Evolutionary conservation across 2,329 filamentous ascomycete genomes (phyloP).

Genomic region (Dothideomycetes sp.): DNA sequence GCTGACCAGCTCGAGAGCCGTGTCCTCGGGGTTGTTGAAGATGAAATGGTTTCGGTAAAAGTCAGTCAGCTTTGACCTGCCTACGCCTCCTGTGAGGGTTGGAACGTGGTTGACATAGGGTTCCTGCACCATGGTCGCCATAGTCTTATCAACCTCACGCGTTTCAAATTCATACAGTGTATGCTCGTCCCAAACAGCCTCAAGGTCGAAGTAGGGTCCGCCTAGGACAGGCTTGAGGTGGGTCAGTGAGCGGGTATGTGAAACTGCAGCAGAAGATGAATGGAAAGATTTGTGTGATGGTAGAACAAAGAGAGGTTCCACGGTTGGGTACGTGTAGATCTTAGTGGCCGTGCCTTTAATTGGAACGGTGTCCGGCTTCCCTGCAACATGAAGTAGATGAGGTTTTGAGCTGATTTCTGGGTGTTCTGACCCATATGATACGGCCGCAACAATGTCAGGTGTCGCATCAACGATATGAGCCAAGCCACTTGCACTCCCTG

Average conservation of each 20-base stretch:
- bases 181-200: slow-evolving; percentile 27
- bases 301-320: slow-evolving; percentile 34
- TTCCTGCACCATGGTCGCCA: slow-evolving; percentile 19
- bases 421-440: slow-evolving; percentile 11
- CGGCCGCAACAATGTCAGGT: slow-evolving; percentile 15
- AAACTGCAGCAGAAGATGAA: slow-evolving; percentile 44
- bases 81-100: slow-evolving; percentile 34
- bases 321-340: slow-evolving; percentile 35
- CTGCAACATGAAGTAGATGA: slow-evolving; percentile 16
- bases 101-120: slow-evolving; percentile 28
- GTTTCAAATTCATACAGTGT: slow-evolving; percentile 42
- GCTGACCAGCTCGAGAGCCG: slow-evolving; percentile 42
- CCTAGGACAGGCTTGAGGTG: slow-evolving; percentile 53
- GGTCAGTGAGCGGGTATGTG: slow-evolving; percentile 54
- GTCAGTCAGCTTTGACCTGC: slow-evolving; percentile 27
- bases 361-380: slow-evolving; percentile 12
- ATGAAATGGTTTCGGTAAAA: slow-evolving; percentile 51
- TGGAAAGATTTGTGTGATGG: slow-evolving; percentile 43
- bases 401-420: slow-evolving; percentile 10
- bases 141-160: slow-evolving; percentile 18
- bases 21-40: slow-evolving; percentile 40
- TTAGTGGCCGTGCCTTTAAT: slow-evolving; percentile 11
- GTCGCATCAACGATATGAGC: slow-evolving; percentile 12
- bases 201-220: slow-evolving; percentile 49
- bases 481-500: background rate